Evolutionary conservation across 2,329 filamentous ascomycete genomes (phyloP), one percentile per base, ranked within the genome.

Genomic region (Epichloe sibirici): DNA sequence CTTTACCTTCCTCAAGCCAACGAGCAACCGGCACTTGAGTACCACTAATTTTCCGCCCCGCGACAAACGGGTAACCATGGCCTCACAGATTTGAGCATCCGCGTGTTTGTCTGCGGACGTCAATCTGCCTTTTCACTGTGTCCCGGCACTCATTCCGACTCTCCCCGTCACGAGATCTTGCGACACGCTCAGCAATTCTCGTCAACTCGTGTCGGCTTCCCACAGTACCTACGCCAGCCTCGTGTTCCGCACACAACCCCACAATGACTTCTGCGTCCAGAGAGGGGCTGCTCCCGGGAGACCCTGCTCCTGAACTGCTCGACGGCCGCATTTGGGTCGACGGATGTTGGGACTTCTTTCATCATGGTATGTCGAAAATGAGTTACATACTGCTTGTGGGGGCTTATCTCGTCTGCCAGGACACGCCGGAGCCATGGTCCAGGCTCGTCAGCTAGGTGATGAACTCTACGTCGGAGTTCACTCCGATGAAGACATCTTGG

Each of bases 261-360:
- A 47, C 51, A 43, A 61, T 61, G 59, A 59, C 57, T 57, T 52
- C 63, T 54, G 58, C 56, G 25, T 35, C 49, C 38, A 51, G 57
- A 28, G 63, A 61, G 47, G 57, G 63, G 55, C 58, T 53, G 39
- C 63, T 65, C 31, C 59, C 64, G 43, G 75, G 75, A 54, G 69
- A 75, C 45, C 71, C 77, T 45, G 77, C 75, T 51, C 72, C 75
- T 38, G 74, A 78, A 66, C 70, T 82, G 8, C 69, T 79, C 37
- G 78, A 82, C 31, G 82, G 87, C 62, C 83, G 91, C 59, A 88
- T 98, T 63, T 98, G 94, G 94, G 87, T 98, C 28, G 93, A 98
- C 68, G 93, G 93, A 57, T 98, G 93, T 76, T 98, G 96, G 73
- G 93, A 98, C 74, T 98, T 98, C 71, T 94, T 90, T 72, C 93